Conservation (phyloP, 352 stramenopile genomes). For the Phytophthora foliorum region DNA sequence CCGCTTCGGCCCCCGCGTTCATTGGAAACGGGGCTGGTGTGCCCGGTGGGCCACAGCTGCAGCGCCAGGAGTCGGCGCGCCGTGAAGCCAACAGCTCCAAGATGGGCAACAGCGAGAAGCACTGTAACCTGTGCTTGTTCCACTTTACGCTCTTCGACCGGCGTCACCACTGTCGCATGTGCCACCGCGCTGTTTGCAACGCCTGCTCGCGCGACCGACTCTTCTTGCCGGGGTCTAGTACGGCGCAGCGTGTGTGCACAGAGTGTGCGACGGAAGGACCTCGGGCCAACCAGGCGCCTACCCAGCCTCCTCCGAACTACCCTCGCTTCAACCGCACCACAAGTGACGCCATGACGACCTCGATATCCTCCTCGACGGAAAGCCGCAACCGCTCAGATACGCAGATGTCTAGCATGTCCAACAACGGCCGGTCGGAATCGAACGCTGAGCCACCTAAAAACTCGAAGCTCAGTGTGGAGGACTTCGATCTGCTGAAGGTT, state of each 20-base stretch:
- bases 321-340: constrained; percentile 64
- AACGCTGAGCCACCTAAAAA: constrained; percentile 44
- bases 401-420: constrained; percentile 86
- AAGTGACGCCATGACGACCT: constrained; percentile 60
- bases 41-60: constrained; percentile 39
- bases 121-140: constrained; percentile 92
- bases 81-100: constrained; percentile 66
- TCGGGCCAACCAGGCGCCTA: constrained; percentile 51
- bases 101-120: constrained; percentile 85
- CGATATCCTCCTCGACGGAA: constrained; percentile 46
- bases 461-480: constrained; percentile 88
- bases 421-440: constrained; percentile 65
- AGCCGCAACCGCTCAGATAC: constrained; percentile 72
- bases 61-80: constrained; percentile 63
- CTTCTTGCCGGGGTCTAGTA: constrained; percentile 86
- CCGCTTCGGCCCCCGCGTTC: constrained; percentile 54
- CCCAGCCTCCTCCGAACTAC: constrained; percentile 35
- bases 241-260: constrained; percentile 89
- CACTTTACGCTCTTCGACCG: constrained; percentile 92
- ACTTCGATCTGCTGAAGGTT: constrained; percentile 97
- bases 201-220: constrained; percentile 88
- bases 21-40: constrained; percentile 30
- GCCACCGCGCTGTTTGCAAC: constrained; percentile 89
- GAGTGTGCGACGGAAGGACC: constrained; percentile 89
- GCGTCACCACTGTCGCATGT: constrained; percentile 92